Base-by-base conservation (phyloP, 495 filamentous ascomycete species). In the Neurospora sp. region DNA sequence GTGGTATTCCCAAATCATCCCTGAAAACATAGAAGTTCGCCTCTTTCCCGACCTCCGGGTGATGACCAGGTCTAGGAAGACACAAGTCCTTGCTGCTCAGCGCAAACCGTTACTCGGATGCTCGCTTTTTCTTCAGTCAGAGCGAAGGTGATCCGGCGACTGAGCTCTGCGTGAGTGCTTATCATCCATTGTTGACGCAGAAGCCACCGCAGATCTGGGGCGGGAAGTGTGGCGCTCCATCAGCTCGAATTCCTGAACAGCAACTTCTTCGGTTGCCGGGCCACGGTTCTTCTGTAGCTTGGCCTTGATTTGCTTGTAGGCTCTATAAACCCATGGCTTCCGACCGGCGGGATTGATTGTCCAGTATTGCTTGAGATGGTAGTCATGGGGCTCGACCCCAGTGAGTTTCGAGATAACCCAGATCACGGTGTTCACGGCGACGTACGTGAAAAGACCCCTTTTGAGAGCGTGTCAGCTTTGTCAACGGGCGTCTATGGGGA, bases 321-420 rank as follows among this genome's bases (percentile, higher is more conserved):
- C 71, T 61, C 75, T 79, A 69, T 83, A 45, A 65, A 78, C 69
- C 83, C 83, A 81, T 65, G 75, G 78, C 75, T 80, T 72, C 72
- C 79, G 59, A 38, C 78, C 76, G 0, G 75, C 77, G 9, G 81
- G 74, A 71, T 84, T 87, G 86, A 88, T 93, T 3, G 91, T 90
- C 91, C 92, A 94, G 38, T 89, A 88, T 68, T 94, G 91, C 72
- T 92, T 92, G 71, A 88, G 80, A 16, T 94, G 87, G 81, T 91
- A 91, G 76, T 93, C 90, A 0, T 88, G 86, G 0, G 93, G 93
- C 4, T 88, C 83, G 61, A 94, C 86, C 0, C 86, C 81, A 3
- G 87, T 89, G 16, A 85, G 53, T 76, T 86, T 86, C 72, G 85
- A 81, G 35, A 85, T 78, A 1, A 79, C 44, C 86, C 87, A 93